Evolutionary conservation across 257 asterid genomes (phyloP), one percentile per base, ranked within the genome.

Genomic region (Gynochthodes officinalis): DNA sequence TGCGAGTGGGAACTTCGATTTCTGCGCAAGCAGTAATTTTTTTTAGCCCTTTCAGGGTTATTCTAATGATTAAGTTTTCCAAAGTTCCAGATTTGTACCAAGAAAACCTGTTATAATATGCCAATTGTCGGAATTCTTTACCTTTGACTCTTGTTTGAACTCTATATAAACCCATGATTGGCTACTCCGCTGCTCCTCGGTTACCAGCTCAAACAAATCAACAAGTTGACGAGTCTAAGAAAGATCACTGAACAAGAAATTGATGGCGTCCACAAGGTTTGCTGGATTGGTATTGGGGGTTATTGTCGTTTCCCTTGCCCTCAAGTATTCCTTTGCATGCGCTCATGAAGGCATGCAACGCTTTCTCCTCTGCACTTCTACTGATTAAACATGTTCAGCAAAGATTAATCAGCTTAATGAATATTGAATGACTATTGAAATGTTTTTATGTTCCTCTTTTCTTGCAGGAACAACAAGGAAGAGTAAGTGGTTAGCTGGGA

Each of bases 111-210:
- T 64, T 76, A 58, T 49, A 80, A 74, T 79, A 78, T 76, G 81
- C 76, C 65, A 85, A 60, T 76, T 85, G 91, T 85, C 78, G 82
- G 86, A 81, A 85, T 77, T 82, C 85, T 39, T 63, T 76, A 73
- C 42, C 84, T 85, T 88, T 92, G 96, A 89, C 96, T 76, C 79
- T 32, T 44, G 81, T 84, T 79, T 83, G 61, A 81, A 74, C 84
- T 86, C 86, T 86, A 86, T 86, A 89, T 21, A 81, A 88, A n/a
- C 81, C 83, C 81, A 77, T 65, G 23, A 28, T 58, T 7, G 79
- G 28, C 70, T 49, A 33, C 71, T 39, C 8, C 46, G 30, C 39
- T 71, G 43, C 78, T 71, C 76, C 84, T 61, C 85, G n/a, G 19
- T 80, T 44, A 67, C 71, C 80, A 72, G 44, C 49, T 77, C 18